Base-by-base conservation (phyloP, 2,329 filamentous ascomycete species). In the Lachnellula hyalina region DNA sequence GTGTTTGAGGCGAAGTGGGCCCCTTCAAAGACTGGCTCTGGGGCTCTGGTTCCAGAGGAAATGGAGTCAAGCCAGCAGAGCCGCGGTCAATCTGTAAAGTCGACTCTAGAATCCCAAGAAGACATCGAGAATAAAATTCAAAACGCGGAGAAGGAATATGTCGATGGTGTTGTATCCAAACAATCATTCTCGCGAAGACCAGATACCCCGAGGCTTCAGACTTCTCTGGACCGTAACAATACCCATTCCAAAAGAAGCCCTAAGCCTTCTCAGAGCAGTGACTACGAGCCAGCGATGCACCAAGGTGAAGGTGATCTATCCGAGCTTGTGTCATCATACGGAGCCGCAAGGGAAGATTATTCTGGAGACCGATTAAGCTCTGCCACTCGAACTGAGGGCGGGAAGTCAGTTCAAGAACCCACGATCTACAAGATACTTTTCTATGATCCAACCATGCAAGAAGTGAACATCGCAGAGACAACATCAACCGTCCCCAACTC, bases 361-460 rank as follows among this genome's bases (percentile, higher is more conserved):
- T 40, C 38, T 40, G 11, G 12, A 28, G 28, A 15, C 8, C 35
- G 5, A 25, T 12, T 9, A 32, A 32, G 41, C 25, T 42, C 32
- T 36, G 28, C 42, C 19, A 46, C 19, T 14, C 5, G 47, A 2
- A 2, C 17, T 8, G 47, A 52, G 23, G 47, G 21, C 7, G 51
- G 3, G 14, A 41, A 38, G 9, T 3, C 47, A 34, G 45, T 38
- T 14, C 45, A 56, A 45, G 59, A 64, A 35, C 61, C 67, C 47
- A 64, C 61, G 9, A 25, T 79, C 3, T 89, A 87, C 74, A 87
- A 82, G 66, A 78, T 89, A 35, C 74, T 90, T 5, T 85, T 82
- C 1, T 88, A 85, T 62, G 83, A 89, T 60, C 74, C 80, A 1
- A 74, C 73, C 8, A 83, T 77, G 61, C 77, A 85, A 61, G 73